Evolutionary conservation across 208 protist genomes (phyloP).

Genomic region (Acanthamoeba quina): DNA sequence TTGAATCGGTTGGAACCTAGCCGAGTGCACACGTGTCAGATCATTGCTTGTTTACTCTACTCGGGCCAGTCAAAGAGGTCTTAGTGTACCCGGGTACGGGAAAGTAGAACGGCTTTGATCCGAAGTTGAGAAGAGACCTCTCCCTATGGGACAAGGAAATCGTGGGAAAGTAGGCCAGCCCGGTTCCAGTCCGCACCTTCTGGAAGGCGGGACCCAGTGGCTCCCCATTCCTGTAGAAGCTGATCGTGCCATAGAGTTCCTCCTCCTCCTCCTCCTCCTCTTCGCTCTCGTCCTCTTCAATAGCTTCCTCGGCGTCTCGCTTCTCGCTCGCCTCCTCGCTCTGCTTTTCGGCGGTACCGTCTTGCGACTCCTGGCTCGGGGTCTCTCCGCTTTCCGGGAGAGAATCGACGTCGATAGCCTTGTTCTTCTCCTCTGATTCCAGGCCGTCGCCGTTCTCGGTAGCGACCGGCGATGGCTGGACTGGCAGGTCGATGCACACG

Average conservation of each 20-base stretch:
- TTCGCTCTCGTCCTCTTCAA: background rate
- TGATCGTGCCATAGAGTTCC: constrained; percentile 61
- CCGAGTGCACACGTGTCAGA: background rate
- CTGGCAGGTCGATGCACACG: constrained; percentile 75
- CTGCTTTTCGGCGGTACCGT: background rate
- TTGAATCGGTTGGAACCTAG: constrained; percentile 3
- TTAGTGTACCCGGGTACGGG: background rate
- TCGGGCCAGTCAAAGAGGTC: no score
- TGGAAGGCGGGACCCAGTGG: constrained; percentile 65
- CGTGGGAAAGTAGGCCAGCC: constrained; percentile 78
- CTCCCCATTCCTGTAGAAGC: constrained; percentile 71
- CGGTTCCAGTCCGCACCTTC: constrained; percentile 20
- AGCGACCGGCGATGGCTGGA: background rate
- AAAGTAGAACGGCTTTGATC: constrained; percentile 62
- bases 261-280: constrained; percentile 46
- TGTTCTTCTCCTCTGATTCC: background rate
- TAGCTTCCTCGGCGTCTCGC: background rate
- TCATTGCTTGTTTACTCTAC: no score
- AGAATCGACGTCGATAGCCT: background rate
- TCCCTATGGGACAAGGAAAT: constrained; percentile 73
- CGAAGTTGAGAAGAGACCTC: constrained; percentile 74
- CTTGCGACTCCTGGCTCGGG: background rate
- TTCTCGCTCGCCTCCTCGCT: background rate
- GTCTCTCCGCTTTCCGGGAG: no score
- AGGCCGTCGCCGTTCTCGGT: background rate